These are phyloP conservation scores for Cymodocea nodosa DNA, from an alignment of 116 monocot species.

Conservation along the genomic window DNA sequence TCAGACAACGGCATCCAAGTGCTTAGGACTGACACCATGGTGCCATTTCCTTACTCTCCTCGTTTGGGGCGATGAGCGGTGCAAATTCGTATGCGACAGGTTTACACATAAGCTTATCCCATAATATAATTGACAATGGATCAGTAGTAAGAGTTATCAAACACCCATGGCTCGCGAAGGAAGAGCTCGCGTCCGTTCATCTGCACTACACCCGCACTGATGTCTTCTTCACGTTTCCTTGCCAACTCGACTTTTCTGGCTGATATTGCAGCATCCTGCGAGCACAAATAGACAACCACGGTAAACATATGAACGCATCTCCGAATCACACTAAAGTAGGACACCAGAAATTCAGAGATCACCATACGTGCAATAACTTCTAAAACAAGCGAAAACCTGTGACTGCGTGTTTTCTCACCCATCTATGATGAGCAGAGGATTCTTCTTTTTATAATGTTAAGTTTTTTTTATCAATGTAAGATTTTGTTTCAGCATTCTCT, in stretches of 20 bases:
- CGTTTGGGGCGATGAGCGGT: too few relatives aligned
- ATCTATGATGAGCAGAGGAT: too few relatives aligned
- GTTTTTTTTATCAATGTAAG: too few relatives aligned
- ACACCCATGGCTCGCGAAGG: constrained; percentile 75
- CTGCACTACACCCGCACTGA: constrained; percentile 42
- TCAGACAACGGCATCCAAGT: too few relatives aligned
- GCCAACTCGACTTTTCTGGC: constrained; percentile 50
- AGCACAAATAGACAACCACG: background rate
- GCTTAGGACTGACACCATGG: too few relatives aligned
- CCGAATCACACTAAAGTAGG: too few relatives aligned
- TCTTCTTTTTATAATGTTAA: too few relatives aligned
- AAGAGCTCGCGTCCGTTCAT: constrained; percentile 95
- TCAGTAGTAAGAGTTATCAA: constrained; percentile 23
- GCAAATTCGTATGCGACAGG: background rate
- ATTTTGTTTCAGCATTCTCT: too few relatives aligned
- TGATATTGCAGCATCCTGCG: constrained; percentile 50
- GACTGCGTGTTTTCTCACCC: too few relatives aligned
- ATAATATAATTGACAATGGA: background rate
- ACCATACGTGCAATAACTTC: too few relatives aligned
- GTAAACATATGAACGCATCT: background rate
- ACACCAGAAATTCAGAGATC: too few relatives aligned
- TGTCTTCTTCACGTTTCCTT: constrained; percentile 63
- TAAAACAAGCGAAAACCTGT: background rate
- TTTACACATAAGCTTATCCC: background rate
- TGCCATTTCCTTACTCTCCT: too few relatives aligned